A percentile compares a stretch with the other conserved stretches of the same genome.
These are phyloP conservation scores for Chiua virens DNA, from an alignment of 768 basidiomycete species.

Conservation along the genomic window DNA sequence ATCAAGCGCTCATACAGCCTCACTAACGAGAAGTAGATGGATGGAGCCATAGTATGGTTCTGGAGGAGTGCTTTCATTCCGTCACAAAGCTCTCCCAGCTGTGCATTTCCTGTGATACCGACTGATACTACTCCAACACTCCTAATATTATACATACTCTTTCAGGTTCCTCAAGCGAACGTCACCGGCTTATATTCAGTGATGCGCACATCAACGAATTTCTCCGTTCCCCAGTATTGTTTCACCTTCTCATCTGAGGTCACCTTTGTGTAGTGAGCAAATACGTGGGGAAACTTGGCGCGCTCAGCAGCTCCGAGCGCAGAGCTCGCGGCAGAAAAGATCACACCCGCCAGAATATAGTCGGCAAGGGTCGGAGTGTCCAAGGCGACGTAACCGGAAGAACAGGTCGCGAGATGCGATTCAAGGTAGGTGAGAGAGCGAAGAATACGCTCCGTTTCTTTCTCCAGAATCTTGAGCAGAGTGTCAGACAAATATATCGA, in stretches of 20 bases:
- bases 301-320: constrained; percentile 12
- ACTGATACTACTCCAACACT: no score
- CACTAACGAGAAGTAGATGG: no score
- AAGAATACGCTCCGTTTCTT: neutral
- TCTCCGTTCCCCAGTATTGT: constrained; percentile 4
- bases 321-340: neutral
- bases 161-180: neutral
- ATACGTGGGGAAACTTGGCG: constrained; percentile 9
- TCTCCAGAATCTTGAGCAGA: neutral
- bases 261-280: constrained; percentile 18
- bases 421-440: constrained; percentile 15
- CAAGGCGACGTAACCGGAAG: constrained; percentile 15
- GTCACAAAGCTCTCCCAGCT: no score
- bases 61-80: no score
- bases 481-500: neutral
- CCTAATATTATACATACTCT: no score
- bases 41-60: no score
- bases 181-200: neutral
- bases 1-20: no score
- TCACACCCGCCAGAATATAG: constrained; percentile 6
- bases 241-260: constrained; percentile 11
- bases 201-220: constrained; percentile 3
- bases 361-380: constrained; percentile 20
- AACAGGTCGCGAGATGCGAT: constrained; percentile 3
- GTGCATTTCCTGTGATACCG: no score